Base-by-base conservation (phyloP, 169 alveolate genomes). In the Cardiosporidium cionae region DNA sequence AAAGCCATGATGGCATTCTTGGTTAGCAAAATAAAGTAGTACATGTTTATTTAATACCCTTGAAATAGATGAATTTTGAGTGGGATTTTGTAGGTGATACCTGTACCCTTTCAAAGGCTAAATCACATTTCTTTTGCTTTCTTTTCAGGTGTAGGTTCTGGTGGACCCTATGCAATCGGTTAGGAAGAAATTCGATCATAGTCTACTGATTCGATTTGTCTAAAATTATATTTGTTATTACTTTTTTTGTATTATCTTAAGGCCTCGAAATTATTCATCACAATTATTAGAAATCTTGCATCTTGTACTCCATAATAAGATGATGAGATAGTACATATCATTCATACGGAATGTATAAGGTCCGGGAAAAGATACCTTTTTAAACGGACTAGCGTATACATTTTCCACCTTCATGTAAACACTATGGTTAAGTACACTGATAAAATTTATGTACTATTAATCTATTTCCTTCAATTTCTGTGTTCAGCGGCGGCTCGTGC, bases 81-180 rank as follows among this genome's bases (percentile, higher is more conserved):
- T n/a, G n/a, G n/a, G n/a, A n/a, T n/a, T n/a, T n/a, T n/a, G n/a
- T n/a, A n/a, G n/a, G n/a, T n/a, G n/a, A n/a, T n/a, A n/a, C n/a
- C n/a, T n/a, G n/a, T n/a, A n/a, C n/a, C n/a, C n/a, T n/a, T n/a
- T n/a, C n/a, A n/a, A n/a, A n/a, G n/a, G n/a, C n/a, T n/a, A n/a
- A n/a, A n/a, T n/a, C n/a, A n/a, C n/a, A n/a, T n/a, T n/a, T n/a
- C n/a, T n/a, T n/a, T n/a, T n/a, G n/a, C n/a, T n/a, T n/a, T n/a
- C n/a, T n/a, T n/a, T n/a, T n/a, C n/a, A n/a, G 94, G 90, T 2
- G 83, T 88, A 32, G 94, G 94, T 33, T 87, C 92, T 28, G 94
- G 94, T 4, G 94, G 94, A 16, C 91, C 91, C 23, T 89, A 84
- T 65, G 94, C 94, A 37, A 74, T 83, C 27, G 81, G 81, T 75